Base-by-base conservation (phyloP, 2,329 filamentous ascomycete species). In the Cryphonectria naterciae region DNA sequence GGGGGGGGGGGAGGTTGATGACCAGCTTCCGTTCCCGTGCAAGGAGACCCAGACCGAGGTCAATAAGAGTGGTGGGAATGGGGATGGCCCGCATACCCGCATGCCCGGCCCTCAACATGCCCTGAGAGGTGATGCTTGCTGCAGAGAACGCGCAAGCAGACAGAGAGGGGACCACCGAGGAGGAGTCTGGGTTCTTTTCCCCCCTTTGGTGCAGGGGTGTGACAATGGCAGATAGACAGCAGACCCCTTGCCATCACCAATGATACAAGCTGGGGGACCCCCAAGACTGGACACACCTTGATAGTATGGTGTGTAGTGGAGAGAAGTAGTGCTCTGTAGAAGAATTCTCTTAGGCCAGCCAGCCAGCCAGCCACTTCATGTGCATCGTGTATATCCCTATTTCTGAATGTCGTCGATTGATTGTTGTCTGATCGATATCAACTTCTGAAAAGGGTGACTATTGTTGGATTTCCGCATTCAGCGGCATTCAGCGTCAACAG, bases 161-260 rank as follows among this genome's bases (percentile, higher is more conserved):
- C 3, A 32, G 32, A n/a, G n/a, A n/a, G n/a, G 17, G 43, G 15
- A 17, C 37, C 37, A 39, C 37, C 37, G 37, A 39, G 37, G 8
- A 39, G 37, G n/a, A n/a, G n/a, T 39, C 37, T 39, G 22, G 52
- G 11, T n/a, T 25, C n/a, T n/a, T n/a, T n/a, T n/a, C n/a, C n/a
- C n/a, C n/a, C n/a, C 22, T 56, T n/a, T 1, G 28, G n/a, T 25
- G 54, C 54, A 25, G 25, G 15, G 52, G 15, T 32, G 56, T 32
- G 56, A 32, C 28, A 60, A 11, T 17, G 56, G 28, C 4, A 25
- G 35, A 41, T 39, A 22, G n/a, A 46, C 37, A 17, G 37, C 37
- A 28, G 28, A 46, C n/a, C 61, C 61, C 61, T 22, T 28, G 61
- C 39, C 25, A 32, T 64, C 37, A 39, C 61, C 37, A 64, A 64